A percentile compares a stretch with the other conserved stretches of the same genome.
phyloP scores from a whole-genome alignment of 2,329 filamentous ascomycete species.

The Paecilomyces fulvus region DNA sequence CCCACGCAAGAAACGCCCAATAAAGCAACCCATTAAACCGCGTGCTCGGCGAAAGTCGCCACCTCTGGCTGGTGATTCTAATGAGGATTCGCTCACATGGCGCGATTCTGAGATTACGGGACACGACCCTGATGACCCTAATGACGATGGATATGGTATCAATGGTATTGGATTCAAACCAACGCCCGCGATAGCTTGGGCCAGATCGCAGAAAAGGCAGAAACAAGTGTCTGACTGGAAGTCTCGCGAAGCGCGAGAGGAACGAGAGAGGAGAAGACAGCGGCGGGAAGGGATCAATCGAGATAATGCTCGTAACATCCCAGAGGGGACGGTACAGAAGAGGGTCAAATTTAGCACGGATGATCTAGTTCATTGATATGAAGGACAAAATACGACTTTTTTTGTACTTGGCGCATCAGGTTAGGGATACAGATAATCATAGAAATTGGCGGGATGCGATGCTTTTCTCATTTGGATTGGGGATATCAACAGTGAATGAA shows the following conservation, averaged over 20 bases:
- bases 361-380: not conserved
- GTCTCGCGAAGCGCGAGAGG: constrained; percentile 50
- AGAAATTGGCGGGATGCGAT: constrained; percentile 1
- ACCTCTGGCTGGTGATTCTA: constrained; percentile 17
- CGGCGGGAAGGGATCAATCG: constrained; percentile 31
- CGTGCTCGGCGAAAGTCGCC: constrained; percentile 25
- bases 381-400: not conserved
- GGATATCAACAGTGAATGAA: constrained; percentile 7
- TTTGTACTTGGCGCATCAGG: not conserved
- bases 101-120: constrained; percentile 56
- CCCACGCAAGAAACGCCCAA: constrained; percentile 16
- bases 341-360: constrained; percentile 32
- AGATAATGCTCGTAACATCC: constrained; percentile 18
- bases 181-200: constrained; percentile 51
- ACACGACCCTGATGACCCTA: constrained; percentile 47
- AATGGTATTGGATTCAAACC: constrained; percentile 58
- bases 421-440: not conserved
- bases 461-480: constrained; percentile 2
- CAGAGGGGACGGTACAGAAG: constrained; percentile 26
- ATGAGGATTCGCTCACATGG: constrained; percentile 40
- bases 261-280: constrained; percentile 48
- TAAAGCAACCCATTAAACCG: constrained; percentile 12
- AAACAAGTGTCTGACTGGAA: constrained; percentile 54
- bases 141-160: constrained; percentile 55
- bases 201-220: constrained; percentile 46